phyloP scores from a whole-genome alignment of 23 red algal genomes.

The Agarophyton chilense region DNA sequence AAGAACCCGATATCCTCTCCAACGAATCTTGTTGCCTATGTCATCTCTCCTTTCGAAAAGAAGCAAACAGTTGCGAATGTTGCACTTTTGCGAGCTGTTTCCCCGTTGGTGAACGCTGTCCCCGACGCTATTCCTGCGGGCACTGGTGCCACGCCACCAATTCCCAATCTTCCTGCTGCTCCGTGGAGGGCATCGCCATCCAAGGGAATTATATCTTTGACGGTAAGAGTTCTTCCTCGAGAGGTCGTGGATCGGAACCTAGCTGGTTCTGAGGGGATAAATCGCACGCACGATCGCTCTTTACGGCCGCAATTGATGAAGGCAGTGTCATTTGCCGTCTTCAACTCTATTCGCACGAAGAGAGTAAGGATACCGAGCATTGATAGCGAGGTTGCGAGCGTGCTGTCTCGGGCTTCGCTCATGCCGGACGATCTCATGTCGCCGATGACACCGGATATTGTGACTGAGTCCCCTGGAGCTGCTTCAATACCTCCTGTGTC shows the following conservation, averaged over 20 bases:
- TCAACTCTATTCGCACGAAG: constrained; percentile 49
- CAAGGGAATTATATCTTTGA: constrained; percentile 41
- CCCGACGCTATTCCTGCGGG: constrained; percentile 34
- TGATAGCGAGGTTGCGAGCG: constrained; percentile 56
- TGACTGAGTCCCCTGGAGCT: constrained; percentile 13
- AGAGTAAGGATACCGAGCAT: constrained; percentile 33
- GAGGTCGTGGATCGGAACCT: constrained; percentile 63
- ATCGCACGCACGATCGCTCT: constrained; percentile 20
- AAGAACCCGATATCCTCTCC: constrained; percentile 39
- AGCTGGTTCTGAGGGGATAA: constrained; percentile 16
- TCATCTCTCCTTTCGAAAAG: constrained; percentile 58
- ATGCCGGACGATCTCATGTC: constrained; percentile 68
- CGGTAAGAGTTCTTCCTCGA: constrained; percentile 53
- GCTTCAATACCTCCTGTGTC: constrained; percentile 38
- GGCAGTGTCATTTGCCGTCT: constrained; percentile 62
- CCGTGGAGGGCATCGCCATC: constrained; percentile 54
- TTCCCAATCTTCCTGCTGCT: constrained; percentile 26
- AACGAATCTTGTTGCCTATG: constrained; percentile 67
- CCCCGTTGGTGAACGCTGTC: constrained; percentile 48
- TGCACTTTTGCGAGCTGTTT: constrained; percentile 44
- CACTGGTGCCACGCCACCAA: background rate
- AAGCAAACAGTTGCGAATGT: constrained; percentile 47
- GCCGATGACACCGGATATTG: constrained; percentile 72
- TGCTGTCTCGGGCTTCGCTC: constrained; percentile 33
- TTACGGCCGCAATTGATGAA: constrained; percentile 68